Conservation (phyloP, 2,329 filamentous ascomycete genomes). For the Chaetoscypha palmicola region DNA sequence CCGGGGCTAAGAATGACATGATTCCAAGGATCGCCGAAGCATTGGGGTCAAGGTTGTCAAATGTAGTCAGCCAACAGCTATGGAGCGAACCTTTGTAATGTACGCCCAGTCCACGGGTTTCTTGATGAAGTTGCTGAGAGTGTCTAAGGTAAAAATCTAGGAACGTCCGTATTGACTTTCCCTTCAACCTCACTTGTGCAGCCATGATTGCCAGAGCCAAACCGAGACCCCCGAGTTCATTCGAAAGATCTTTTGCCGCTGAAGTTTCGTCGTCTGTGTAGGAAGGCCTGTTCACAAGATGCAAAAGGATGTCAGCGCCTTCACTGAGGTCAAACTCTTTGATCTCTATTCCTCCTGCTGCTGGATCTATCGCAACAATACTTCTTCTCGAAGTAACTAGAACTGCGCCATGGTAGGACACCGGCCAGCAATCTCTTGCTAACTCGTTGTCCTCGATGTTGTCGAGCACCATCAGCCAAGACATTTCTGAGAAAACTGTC, state of each 20-base stretch:
- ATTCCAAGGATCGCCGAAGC: not conserved
- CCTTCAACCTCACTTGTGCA: not conserved
- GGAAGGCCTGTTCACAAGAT: not conserved
- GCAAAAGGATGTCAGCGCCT: not conserved
- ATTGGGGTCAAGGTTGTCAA: not conserved
- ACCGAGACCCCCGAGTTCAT: conserved; percentile 1
- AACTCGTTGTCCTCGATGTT: conserved; percentile 6
- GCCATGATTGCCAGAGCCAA: conserved; percentile 7
- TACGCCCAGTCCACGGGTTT: not conserved
- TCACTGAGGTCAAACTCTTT: not conserved
- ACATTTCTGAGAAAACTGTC: not conserved
- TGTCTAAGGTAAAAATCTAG: not conserved
- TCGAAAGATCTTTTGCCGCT: not conserved
- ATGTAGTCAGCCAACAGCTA: not conserved
- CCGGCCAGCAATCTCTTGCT: conserved; percentile 3
- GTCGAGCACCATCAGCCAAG: conserved; percentile 10
- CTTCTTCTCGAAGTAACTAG: conserved; percentile 4
- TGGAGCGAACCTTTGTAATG: not conserved
- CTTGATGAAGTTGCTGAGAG: not conserved
- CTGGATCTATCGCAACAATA: conserved; percentile 1
- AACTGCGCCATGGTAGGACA: not conserved
- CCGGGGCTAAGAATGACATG: not conserved
- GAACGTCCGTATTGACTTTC: not conserved
- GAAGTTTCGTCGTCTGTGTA: conserved; percentile 3
- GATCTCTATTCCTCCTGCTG: not conserved